Base-by-base conservation (phyloP, 1,284 basidiomycete species). In the Ustilago shanxiensis region DNA sequence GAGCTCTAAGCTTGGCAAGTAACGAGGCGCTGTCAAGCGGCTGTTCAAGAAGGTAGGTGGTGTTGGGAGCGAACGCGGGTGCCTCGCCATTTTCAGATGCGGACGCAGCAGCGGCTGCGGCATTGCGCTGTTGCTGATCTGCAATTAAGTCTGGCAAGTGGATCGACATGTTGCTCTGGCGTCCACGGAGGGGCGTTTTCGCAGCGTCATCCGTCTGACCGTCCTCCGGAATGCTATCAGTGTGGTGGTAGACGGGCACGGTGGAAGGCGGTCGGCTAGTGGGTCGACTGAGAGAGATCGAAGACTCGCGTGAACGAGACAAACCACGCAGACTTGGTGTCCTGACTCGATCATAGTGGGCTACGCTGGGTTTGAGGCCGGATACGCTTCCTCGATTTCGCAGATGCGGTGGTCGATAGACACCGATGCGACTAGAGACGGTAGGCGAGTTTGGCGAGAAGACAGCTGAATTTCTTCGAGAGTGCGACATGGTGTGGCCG, bases 281-380 rank as follows among this genome's bases (percentile, higher is more conserved):
- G 2, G 72, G 65, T 22, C 76, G 29, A 45, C 77, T 79, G 28
- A 77, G 60, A 26, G 74, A 72, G 59, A 77, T 47, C 24, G 78
- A 74, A 28, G 76, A 72, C 29, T 82, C 80, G n/a, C 79, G 60
- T 13, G 77, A 78, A 14, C 80, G 63, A 16, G 72, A 74, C 13
- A 69, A 64, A 24, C 80, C 80, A 20, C 80, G 73, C 10, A 82
- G 67, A 41, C 74, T 81, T 0, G 80, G 79, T 14, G 80, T 81
- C 16, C 80, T 50, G 14, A 82, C 74, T 31, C 80, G 67, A 58
- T 82, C 80, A 56, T 82, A 82, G 49, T 82, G 80, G 1, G 80
- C 79, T 2, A 82, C 72, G 56, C 66, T 70, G 2, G 80, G 69
- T 49, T 72, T 68, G 29, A 82, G 74, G 7, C 66, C 75, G 3